These are phyloP conservation scores for Coemansia sp. DNA, from an alignment of 192 early-diverging fungal genomes.

Conservation along the genomic window DNA sequence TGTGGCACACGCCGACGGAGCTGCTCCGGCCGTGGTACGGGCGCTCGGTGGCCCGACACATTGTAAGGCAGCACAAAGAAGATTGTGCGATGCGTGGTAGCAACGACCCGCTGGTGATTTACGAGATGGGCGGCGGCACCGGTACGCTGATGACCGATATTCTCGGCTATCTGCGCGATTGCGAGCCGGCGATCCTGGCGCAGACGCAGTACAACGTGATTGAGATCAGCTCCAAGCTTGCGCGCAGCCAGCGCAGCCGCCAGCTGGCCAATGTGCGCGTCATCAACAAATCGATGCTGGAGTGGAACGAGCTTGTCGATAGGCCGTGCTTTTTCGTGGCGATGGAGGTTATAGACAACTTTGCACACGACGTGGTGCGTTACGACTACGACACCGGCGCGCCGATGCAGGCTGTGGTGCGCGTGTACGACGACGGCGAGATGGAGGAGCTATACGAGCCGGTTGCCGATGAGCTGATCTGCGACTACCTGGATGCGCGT, in stretches of 20 bases:
- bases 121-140: constrained; percentile 96
- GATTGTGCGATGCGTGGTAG: constrained; percentile 29
- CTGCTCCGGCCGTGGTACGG: constrained; percentile 93
- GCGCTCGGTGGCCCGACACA: constrained; percentile 85
- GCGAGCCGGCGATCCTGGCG: constrained; percentile 77
- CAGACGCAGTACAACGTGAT: constrained; percentile 84
- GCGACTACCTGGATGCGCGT: constrained; percentile 63
- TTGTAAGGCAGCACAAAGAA: constrained; percentile 74
- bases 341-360: constrained; percentile 98
- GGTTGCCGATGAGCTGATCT: constrained; percentile 74
- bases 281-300: constrained; percentile 91
- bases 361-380: constrained; percentile 93
- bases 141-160: constrained; percentile 94
- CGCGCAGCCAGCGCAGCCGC: constrained; percentile 61
- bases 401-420: constrained; percentile 80
- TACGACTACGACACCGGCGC: constrained; percentile 73
- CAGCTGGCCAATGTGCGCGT: constrained; percentile 72
- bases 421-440: constrained; percentile 78
- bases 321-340: constrained; percentile 89
- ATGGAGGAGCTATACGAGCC: constrained; percentile 85
- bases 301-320: constrained; percentile 72
- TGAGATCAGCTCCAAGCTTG: constrained; percentile 87
- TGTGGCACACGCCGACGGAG: constrained; percentile 99
- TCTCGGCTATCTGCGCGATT: constrained; percentile 78
- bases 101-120: constrained; percentile 76